These are phyloP conservation scores for Larix sibirica DNA, from an alignment of 83 land plant species.

Conservation along the genomic window DNA sequence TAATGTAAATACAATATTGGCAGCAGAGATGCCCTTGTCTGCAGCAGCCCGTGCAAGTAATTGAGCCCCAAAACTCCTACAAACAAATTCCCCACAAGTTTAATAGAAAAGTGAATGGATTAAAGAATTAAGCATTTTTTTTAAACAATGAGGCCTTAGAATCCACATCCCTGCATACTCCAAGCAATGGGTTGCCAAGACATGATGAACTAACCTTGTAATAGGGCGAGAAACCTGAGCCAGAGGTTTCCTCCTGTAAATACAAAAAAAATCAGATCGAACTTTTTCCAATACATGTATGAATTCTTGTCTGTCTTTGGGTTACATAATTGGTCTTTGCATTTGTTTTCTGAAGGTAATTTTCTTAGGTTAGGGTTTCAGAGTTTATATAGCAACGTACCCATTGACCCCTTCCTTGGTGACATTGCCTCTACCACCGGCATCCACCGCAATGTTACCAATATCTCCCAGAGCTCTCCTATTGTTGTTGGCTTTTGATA, in stretches of 20 bases:
- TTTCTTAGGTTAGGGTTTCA: no score
- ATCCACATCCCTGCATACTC: no score
- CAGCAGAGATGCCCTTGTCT: neutral
- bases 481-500: neutral
- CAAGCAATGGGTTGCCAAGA: no score
- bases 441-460: conserved; percentile 12
- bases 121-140: no score
- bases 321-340: neutral
- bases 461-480: conserved; percentile 19
- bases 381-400: neutral
- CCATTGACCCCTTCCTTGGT: conserved; percentile 11
- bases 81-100: neutral
- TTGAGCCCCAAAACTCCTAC: conserved; percentile 16
- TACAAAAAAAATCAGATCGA: neutral
- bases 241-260: conserved; percentile 1
- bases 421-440: neutral
- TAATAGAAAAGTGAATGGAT: neutral
- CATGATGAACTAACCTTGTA: conserved; percentile 5
- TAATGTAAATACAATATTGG: neutral
- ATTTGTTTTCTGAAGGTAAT: no score
- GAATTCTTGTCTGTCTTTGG: neutral
- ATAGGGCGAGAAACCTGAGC: conserved; percentile 2
- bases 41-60: neutral
- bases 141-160: no score
- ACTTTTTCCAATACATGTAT: neutral